A percentile compares a stretch with the other conserved stretches of the same genome.
Evolutionary conservation across 768 basidiomycete genomes (phyloP).

Genomic region (Tephrocybe sp.): DNA sequence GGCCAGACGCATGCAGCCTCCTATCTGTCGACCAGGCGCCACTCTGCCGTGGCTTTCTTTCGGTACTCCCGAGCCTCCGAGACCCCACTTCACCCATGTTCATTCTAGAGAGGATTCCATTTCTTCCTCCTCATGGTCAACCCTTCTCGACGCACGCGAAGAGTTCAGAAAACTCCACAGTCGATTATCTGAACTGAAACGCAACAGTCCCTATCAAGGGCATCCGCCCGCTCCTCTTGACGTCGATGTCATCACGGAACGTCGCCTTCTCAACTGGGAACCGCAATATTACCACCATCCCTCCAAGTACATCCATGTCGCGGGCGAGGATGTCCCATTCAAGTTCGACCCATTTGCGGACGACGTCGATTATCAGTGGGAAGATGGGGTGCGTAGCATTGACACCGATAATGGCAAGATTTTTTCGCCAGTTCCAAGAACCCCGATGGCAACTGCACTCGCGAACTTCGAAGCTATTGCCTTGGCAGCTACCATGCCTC

Average conservation of each 20-base stretch:
- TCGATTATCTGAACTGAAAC: too few relatives aligned
- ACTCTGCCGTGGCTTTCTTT: not conserved
- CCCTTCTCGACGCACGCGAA: too few relatives aligned
- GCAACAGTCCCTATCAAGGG: not conserved
- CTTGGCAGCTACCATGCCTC: not conserved
- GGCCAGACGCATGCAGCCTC: not conserved
- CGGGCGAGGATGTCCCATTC: slow-evolving; percentile 1
- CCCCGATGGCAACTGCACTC: not conserved
- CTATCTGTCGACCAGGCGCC: not conserved
- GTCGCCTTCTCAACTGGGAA: not conserved
- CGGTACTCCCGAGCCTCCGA: not conserved
- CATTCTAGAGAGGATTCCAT: not conserved
- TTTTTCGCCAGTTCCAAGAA: slow-evolving; percentile 6
- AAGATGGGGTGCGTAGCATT: not conserved
- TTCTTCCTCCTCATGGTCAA: not conserved
- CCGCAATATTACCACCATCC: not conserved
- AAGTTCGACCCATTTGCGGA: slow-evolving; percentile 5
- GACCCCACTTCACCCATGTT: not conserved
- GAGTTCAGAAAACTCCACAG: too few relatives aligned
- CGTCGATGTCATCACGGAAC: not conserved
- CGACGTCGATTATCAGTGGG: not conserved
- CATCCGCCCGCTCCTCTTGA: not conserved
- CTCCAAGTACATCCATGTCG: not conserved
- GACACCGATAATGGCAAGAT: not conserved
- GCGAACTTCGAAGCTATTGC: slow-evolving; percentile 4